Conservation (phyloP, 108 stramenopile species). For the Discostella pseudostelligera region DNA sequence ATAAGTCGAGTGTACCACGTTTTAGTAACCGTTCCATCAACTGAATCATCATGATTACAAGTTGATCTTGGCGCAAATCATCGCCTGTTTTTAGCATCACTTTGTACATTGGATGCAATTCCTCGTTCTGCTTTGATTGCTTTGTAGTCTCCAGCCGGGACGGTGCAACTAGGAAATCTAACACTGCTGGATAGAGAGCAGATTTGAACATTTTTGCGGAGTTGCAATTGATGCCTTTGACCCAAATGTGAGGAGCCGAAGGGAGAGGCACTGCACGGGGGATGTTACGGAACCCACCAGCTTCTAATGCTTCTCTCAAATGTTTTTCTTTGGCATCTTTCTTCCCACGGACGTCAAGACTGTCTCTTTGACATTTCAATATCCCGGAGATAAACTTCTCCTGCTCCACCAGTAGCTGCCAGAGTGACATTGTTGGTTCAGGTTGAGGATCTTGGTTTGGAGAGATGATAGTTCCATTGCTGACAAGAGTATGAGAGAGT, state of each 20-base stretch:
- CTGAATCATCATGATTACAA: conserved; percentile 95
- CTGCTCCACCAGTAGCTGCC: conserved; percentile 79
- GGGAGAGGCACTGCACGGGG: conserved; percentile 87
- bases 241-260: conserved; percentile 84
- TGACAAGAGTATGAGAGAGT: conserved; percentile 40
- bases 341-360: conserved; percentile 69
- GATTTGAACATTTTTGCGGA: conserved; percentile 89
- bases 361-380: conserved; percentile 74
- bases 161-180: conserved; percentile 81
- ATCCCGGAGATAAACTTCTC: conserved; percentile 81
- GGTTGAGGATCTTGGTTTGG: conserved; percentile 6
- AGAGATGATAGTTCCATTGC: conserved; percentile 29
- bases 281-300: conserved; percentile 58
- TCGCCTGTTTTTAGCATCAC: conserved; percentile 99
- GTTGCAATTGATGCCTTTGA: conserved; percentile 63
- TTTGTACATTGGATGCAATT: conserved; percentile 52
- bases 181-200: conserved; percentile 94
- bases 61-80: conserved; percentile 98
- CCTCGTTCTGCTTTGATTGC: conserved; percentile 19
- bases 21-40: conserved; percentile 97
- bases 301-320: conserved; percentile 65
- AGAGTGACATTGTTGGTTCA: conserved; percentile 44
- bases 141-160: conserved; percentile 6
- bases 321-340: conserved; percentile 89
- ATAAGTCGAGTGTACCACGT: conserved; percentile 93